Evolutionary conservation across 306 rosid genomes (phyloP).

Genomic region (Cicer cuneatum): DNA sequence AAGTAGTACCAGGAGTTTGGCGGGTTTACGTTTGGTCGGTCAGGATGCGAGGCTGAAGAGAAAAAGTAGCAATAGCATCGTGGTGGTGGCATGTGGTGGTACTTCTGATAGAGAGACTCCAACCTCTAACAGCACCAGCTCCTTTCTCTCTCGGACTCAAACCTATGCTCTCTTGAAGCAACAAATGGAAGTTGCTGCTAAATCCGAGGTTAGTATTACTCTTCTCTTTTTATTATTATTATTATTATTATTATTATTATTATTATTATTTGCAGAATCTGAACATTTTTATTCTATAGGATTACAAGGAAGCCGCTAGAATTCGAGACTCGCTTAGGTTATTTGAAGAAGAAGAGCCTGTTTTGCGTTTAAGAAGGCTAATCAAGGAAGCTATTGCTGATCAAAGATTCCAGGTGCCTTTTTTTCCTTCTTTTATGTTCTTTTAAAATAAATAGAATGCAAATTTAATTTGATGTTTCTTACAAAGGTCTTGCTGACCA

Average conservation of each 20-base stretch:
- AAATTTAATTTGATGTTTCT: too few species aligned
- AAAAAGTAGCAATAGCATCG: constrained; percentile 42
- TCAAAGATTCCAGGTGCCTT: constrained; percentile 75
- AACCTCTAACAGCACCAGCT: constrained; percentile 39
- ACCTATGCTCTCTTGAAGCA: constrained; percentile 84
- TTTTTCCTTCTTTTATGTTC: neutral
- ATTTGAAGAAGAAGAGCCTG: constrained; percentile 88
- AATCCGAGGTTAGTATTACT: constrained; percentile 68
- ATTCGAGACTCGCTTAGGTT: constrained; percentile 78
- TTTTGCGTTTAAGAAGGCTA: constrained; percentile 68
- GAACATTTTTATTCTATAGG: constrained; percentile 45
- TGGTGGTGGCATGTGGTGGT: constrained; percentile 55
- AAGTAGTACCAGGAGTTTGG: constrained; percentile 55
- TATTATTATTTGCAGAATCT: neutral
- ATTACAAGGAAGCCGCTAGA: constrained; percentile 95
- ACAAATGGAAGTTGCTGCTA: constrained; percentile 88
- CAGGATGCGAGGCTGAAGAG: constrained; percentile 41
- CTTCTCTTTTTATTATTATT: neutral
- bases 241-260: neutral
- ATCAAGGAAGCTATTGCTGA: constrained; percentile 79
- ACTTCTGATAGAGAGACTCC: constrained; percentile 55
- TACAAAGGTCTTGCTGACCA: neutral
- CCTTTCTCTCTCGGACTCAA: constrained; percentile 75
- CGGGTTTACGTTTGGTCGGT: constrained; percentile 48
- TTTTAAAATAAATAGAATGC: too few species aligned